phyloP scores from a whole-genome alignment of 1,284 basidiomycete genomes.

The Cyathus olla region DNA sequence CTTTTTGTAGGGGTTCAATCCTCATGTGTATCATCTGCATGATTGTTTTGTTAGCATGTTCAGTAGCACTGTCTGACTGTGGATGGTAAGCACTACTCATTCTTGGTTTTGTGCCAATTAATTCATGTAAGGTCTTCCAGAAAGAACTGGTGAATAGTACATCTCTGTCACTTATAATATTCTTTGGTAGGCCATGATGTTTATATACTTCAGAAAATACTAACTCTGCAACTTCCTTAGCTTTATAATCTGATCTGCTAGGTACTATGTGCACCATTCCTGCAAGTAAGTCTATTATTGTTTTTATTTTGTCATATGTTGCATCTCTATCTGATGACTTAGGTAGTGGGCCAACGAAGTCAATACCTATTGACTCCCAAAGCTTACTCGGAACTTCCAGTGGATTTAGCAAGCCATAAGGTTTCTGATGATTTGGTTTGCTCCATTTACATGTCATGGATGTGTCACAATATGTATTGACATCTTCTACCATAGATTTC shows the following conservation, averaged over 20 bases:
- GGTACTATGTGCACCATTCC: conserved; percentile 43
- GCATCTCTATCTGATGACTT: conserved; percentile 16
- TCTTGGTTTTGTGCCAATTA: conserved; percentile 29
- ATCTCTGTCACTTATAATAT: conserved; percentile 53
- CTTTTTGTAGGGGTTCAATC: conserved; percentile 22
- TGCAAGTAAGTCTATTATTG: conserved; percentile 47
- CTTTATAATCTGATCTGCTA: conserved; percentile 31
- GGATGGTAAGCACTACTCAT: conserved; percentile 56
- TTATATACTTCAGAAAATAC: conserved; percentile 44
- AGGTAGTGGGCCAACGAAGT: conserved; percentile 36
- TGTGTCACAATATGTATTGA: conserved; percentile 21
- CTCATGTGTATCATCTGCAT: conserved; percentile 23
- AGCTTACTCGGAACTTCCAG: conserved; percentile 32
- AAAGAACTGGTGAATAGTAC: conserved; percentile 51
- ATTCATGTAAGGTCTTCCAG: conserved; percentile 46
- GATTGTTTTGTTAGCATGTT: background rate
- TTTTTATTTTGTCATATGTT: conserved; percentile 19
- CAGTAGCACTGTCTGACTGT: conserved; percentile 25
- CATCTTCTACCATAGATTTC: conserved; percentile 31
- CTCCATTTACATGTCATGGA: conserved; percentile 34
- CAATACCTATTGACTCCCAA: conserved; percentile 48
- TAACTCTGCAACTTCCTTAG: conserved; percentile 46
- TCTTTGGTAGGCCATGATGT: conserved; percentile 46
- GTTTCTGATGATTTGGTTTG: conserved; percentile 31
- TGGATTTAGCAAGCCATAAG: conserved; percentile 40